Conservation (phyloP, 192 early-diverging fungal species). For the Obelidium mucronatum region DNA sequence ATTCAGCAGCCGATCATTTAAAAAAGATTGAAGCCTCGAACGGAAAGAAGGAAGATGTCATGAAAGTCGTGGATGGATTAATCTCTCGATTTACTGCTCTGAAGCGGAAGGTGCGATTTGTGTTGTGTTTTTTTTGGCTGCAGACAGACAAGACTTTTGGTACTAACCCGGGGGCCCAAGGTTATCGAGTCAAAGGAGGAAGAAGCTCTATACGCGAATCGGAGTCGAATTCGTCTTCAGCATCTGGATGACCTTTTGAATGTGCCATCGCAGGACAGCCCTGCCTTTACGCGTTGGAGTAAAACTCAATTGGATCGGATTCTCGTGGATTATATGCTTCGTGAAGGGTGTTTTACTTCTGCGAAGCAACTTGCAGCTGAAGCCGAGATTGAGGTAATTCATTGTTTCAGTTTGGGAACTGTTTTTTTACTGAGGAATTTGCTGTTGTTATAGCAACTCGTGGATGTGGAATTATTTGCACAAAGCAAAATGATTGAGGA, state of each 20-base stretch:
- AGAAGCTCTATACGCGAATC: conserved; percentile 71
- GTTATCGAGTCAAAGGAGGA: conserved; percentile 78
- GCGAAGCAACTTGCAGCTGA: conserved; percentile 69
- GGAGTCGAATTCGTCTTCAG: conserved; percentile 75
- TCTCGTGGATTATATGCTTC: conserved; percentile 94
- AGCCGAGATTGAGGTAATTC: conserved; percentile 67
- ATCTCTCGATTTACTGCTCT: conserved; percentile 69
- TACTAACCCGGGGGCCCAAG: conserved; percentile 37
- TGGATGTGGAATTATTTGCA: conserved; percentile 91
- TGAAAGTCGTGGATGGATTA: conserved; percentile 68
- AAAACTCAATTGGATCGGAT: conserved; percentile 85
- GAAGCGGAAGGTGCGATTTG: conserved; percentile 73
- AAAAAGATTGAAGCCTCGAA: conserved; percentile 2
- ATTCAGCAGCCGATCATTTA: conserved; percentile 32
- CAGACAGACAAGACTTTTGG: background rate
- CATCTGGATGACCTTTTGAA: conserved; percentile 78
- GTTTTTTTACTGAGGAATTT: background rate
- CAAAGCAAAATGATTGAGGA: conserved; percentile 83
- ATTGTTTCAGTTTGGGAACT: background rate
- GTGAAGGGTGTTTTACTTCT: conserved; percentile 81
- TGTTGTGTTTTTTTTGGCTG: background rate
- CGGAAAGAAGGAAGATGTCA: conserved; percentile 55
- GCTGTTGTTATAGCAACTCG: conserved; percentile 67
- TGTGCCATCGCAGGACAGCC: conserved; percentile 67
- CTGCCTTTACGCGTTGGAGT: conserved; percentile 85